Evolutionary conservation across 805 yeast genomes (phyloP), one percentile per base, ranked within the genome.

Genomic region (Starmera quercuum): DNA sequence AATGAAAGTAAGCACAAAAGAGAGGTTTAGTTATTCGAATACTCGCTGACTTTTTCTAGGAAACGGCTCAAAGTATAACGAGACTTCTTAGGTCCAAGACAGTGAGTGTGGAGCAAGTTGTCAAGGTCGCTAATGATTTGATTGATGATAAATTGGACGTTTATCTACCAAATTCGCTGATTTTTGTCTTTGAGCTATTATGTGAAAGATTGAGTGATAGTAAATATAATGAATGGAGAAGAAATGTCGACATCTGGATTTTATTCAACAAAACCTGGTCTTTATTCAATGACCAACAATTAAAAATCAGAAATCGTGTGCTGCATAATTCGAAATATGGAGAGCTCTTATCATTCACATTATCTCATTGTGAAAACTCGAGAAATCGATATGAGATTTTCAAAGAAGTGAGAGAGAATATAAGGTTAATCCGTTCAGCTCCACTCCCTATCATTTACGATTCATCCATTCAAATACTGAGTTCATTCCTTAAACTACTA

Each of bases 141-240:
- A 49, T 72, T 15, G 61, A 53, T 20, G 56, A 51, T 14, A 35
- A 51, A 25, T 35, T 52, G 34, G 51, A 34, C 1, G 60, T 73
- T 2, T 66, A 61, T 35, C 63, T 82, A 11, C 88, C 87, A 7
- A 71, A 76, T 36, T 59, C 59, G 34, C 66, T 67, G 17, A 47
- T 55, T 1, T 82, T 82, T 41, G 56, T 79, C 4, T 61, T 79
- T 32, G 83, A 77, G 31, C 58, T 82, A 22, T 39, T 81, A 1
- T 63, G 73, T 33, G 85, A 79, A 47, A 61, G 87, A 35, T 53
- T 81, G 46, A 68, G 70, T 36, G 83, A 76, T 36, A 39, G 42
- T 8, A 65, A 64, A 30, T 51, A 54, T n/a, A 40, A 52, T 3
- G 40, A 48, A 6, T 76, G 75, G 61, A 75, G 67, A 44, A 49